phyloP scores from a whole-genome alignment of 176 grass and related monocot species.

The Eragrostis curvula region DNA sequence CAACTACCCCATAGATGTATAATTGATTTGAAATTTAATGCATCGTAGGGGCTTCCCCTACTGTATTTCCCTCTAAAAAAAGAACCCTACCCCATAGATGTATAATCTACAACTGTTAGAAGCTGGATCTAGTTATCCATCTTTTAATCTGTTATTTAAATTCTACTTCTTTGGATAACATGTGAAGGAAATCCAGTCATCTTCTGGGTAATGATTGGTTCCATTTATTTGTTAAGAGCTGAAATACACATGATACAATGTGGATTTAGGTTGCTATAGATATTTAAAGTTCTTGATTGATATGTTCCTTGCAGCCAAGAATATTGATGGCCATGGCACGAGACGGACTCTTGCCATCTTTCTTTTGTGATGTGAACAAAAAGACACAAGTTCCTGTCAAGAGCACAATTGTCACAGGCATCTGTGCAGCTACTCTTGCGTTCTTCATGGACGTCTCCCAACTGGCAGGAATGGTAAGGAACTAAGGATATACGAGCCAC shows the following conservation, averaged over 20 bases:
- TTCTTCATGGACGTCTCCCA: conserved; percentile 95
- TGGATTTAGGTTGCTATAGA: background rate
- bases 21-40: too few species aligned
- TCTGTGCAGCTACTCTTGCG: conserved; percentile 66
- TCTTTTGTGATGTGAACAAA: conserved; percentile 75
- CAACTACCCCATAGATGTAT: background rate
- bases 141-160: background rate
- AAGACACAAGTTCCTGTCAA: conserved; percentile 89
- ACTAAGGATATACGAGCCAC: conserved; percentile 3
- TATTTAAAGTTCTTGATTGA: conserved; percentile 19
- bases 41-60: too few species aligned
- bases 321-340: conserved; percentile 92
- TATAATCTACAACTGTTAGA: background rate
- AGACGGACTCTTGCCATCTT: conserved; percentile 73
- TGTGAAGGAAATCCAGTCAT: background rate
- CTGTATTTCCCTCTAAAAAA: too few species aligned
- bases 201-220: background rate
- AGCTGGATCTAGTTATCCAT: background rate
- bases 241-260: background rate
- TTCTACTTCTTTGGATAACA: background rate
- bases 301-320: conserved; percentile 65
- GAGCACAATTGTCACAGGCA: conserved; percentile 82
- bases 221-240: background rate
- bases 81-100: background rate
- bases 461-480: conserved; percentile 82